Base-by-base conservation (phyloP, 805 yeast species). In the Candida ortonii region DNA sequence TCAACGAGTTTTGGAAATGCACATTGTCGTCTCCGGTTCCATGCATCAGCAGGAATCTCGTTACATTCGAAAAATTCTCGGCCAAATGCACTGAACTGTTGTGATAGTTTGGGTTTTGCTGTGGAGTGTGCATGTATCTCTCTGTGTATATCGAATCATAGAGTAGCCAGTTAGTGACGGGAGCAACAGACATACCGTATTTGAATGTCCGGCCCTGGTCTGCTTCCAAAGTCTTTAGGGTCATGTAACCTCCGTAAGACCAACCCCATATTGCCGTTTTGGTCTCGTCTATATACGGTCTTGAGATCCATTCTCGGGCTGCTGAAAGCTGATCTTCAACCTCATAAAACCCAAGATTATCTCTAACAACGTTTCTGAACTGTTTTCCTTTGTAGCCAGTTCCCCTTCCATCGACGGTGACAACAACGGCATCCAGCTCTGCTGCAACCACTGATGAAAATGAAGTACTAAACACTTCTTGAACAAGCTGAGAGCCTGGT, bases 11-110 rank as follows among this genome's bases (percentile, higher is more conserved):
- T 57, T 93, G 98, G 61, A 89, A 76, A 62, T 93, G 97, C 28
- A 93, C 98, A 50, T 93, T 93, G 60, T 93, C 98, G 62, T 93
- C 98, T 4, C 96, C 96, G 0, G 96, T 80, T 1, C 98, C 98
- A 55, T 90, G 98, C 86, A 90, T 86, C 22, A 93, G 56, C 41
- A 93, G 61, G 52, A 93, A 87, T 51, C 97, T 69, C 29, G 70
- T 70, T 7, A 70, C 72, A 28, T 66, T 53, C 11, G 69, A 76
- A 45, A 93, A 71, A 8, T 69, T 70, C 1, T 72, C 69, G 16
- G 73, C 73, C 32, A 83, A 65, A 33, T 65, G 63, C 20, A 90
- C 78, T 1, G 78, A 67, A 1, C 84, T 67, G 7, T 57, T 49
- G 4, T 55, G 53, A 57, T 90, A 90, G 1, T 63, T 62, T 2